Evolutionary conservation across 495 filamentous ascomycete species (phyloP).

Genomic region (Neurospora discreta): DNA sequence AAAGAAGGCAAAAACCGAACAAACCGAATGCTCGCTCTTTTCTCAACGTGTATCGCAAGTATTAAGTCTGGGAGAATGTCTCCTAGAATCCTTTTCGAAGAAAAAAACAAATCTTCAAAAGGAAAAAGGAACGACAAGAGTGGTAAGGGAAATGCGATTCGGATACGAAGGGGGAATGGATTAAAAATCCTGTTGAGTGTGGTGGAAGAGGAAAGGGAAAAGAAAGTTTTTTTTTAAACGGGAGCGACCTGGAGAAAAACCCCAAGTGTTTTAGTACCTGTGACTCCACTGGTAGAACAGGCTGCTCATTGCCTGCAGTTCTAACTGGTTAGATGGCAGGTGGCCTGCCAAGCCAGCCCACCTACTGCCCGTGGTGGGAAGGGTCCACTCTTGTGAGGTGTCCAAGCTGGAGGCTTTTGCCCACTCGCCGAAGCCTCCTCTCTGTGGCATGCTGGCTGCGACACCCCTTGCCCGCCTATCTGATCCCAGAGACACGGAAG

Average conservation of each 20-base stretch:
- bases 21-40: constrained; percentile 1
- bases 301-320: background rate
- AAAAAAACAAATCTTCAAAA: constrained; percentile 27
- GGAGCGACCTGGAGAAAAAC: constrained; percentile 20
- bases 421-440: background rate
- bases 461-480: background rate
- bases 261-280: constrained; percentile 23
- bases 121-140: constrained; percentile 26
- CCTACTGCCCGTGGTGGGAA: background rate
- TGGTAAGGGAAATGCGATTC: constrained; percentile 12
- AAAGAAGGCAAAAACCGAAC: constrained; percentile 13
- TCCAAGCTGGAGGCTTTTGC: background rate
- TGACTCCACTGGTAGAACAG: background rate
- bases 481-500: background rate
- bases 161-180: constrained; percentile 14
- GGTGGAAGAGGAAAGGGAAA: constrained; percentile 12
- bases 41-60: constrained; percentile 9
- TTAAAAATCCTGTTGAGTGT: constrained; percentile 23
- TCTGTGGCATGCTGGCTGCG: background rate
- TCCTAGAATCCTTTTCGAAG: constrained; percentile 30
- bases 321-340: background rate
- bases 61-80: constrained; percentile 22
- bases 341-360: background rate
- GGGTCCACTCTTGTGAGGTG: background rate
- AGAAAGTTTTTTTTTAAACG: constrained; percentile 20